Evolutionary conservation across 768 basidiomycete genomes (phyloP).

Genomic region (Omphalotus guepiniiformis): DNA sequence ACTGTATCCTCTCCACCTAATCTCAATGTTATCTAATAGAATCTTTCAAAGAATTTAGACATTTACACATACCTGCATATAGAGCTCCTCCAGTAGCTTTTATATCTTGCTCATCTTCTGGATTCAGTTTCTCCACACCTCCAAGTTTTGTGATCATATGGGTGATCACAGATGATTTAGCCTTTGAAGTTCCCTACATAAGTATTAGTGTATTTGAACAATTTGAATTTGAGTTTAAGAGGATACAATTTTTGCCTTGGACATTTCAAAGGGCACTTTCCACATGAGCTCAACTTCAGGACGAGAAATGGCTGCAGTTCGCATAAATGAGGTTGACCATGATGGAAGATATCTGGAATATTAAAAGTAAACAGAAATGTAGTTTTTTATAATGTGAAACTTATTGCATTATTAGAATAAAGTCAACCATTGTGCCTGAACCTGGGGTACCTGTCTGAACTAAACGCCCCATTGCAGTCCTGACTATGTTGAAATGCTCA

Average conservation of each 20-base stretch:
- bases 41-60: not conserved
- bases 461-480: not conserved
- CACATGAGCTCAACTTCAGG: not conserved
- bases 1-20: conserved; percentile 28
- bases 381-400: no score
- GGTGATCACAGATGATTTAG: not conserved
- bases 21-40: not conserved
- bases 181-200: not conserved
- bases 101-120: not conserved
- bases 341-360: not conserved
- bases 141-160: not conserved
- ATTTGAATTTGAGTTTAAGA: no score
- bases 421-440: not conserved
- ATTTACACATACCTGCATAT: not conserved
- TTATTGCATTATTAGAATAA: not conserved
- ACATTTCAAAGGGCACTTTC: not conserved
- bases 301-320: not conserved
- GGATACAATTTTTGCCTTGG: not conserved
- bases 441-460: not conserved
- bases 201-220: not conserved
- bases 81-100: not conserved
- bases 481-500: not conserved
- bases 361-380: not conserved
- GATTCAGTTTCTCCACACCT: not conserved
- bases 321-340: not conserved